Percentiles rank a stretch among this genome's conserved stretches.
Conservation (phyloP, 306 rosid species). For the Citrullus amarus region DNA sequence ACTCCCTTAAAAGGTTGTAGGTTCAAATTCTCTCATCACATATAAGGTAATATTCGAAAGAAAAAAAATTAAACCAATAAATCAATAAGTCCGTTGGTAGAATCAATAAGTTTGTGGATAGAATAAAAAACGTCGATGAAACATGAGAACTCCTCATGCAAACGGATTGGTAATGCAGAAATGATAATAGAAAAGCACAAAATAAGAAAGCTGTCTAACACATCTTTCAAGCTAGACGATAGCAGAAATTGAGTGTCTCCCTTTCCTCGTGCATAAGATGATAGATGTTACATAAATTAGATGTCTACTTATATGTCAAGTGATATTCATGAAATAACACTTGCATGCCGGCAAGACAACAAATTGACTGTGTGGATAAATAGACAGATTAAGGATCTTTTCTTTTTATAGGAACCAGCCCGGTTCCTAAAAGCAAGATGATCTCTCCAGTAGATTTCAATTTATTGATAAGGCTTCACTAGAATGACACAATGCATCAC, state of each 20-base stretch:
- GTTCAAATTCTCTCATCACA: not conserved
- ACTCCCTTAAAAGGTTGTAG: not conserved
- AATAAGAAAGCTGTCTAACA: not conserved
- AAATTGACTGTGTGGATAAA: not conserved
- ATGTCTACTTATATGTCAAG: not conserved
- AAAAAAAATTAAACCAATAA: not conserved
- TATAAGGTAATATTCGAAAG: not conserved
- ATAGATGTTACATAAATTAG: not conserved
- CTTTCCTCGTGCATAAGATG: not conserved
- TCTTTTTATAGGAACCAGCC: not conserved
- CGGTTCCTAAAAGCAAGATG: not conserved
- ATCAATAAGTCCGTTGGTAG: not conserved
- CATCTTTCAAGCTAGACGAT: not conserved
- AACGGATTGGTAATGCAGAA: not conserved
- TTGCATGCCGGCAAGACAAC: not conserved
- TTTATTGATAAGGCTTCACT: not conserved
- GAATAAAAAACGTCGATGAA: not conserved
- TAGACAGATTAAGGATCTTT: not conserved
- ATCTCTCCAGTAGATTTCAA: not conserved
- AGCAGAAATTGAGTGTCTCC: not conserved
- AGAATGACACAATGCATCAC: not conserved
- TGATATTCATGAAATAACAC: not conserved
- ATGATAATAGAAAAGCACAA: not conserved
- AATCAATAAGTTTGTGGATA: not conserved
- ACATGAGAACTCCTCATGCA: not conserved